Conservation (phyloP, 2,329 filamentous ascomycete genomes). For the Colletotrichum sp. region DNA sequence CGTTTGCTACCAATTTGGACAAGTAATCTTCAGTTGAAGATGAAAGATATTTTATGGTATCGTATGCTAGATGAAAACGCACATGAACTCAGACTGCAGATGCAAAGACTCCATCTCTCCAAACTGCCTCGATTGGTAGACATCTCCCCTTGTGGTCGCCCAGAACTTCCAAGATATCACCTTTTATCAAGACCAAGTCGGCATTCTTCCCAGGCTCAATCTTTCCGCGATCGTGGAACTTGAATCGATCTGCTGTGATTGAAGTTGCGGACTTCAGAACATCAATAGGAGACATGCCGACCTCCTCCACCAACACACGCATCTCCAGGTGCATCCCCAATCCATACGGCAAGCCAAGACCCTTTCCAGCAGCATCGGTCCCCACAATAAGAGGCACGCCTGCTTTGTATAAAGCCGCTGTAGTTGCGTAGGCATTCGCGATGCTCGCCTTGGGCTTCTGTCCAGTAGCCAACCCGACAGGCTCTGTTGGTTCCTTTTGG, state of each 20-base stretch:
- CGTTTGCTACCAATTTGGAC: no score
- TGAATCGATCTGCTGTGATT: conserved; percentile 13
- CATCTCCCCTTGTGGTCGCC: not conserved
- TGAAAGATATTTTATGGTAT: no score
- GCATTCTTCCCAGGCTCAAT: conserved; percentile 16
- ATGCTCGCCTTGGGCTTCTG: not conserved
- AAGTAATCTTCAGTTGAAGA: no score
- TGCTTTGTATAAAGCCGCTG: conserved; percentile 12
- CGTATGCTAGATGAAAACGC: not conserved
- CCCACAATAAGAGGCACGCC: conserved; percentile 20
- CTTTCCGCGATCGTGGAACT: conserved; percentile 11
- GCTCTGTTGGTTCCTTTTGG: not conserved
- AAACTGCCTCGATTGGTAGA: conserved; percentile 17
- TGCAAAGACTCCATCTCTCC: conserved; percentile 15
- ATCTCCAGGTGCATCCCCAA: conserved; percentile 20
- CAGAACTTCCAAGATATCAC: conserved; percentile 8
- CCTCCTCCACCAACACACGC: conserved; percentile 19
- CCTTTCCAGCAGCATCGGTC: conserved; percentile 19
- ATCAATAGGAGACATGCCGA: conserved; percentile 14
- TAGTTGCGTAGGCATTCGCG: conserved; percentile 19
- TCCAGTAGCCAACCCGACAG: not conserved
- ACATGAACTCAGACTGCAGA: not conserved
- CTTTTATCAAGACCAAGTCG: conserved; percentile 20
- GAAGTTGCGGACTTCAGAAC: conserved; percentile 21
- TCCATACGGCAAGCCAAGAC: conserved; percentile 17